Evolutionary conservation across 164 flowering plant species (phyloP).

Genomic region (Aristolochia californica): DNA sequence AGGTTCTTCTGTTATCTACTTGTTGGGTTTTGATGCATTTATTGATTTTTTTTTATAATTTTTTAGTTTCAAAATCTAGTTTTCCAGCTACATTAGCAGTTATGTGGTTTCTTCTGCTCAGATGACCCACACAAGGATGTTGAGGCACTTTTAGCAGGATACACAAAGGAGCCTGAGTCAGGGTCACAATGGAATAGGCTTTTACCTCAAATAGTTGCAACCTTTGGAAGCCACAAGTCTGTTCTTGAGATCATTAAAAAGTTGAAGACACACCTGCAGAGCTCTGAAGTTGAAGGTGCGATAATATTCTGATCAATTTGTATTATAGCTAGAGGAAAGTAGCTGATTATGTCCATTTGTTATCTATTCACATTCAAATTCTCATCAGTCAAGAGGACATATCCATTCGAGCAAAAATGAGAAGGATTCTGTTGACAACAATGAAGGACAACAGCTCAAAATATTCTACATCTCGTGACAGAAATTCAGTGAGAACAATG

Average conservation of each 20-base stretch:
- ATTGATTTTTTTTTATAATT: not conserved
- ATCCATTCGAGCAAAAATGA: not conserved
- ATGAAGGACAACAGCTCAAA: no score
- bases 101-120: constrained; percentile 33
- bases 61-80: no score
- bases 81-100: no score
- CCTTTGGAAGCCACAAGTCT: constrained; percentile 53
- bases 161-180: constrained; percentile 48
- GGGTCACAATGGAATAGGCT: constrained; percentile 54
- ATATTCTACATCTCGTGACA: no score
- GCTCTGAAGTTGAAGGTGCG: constrained; percentile 53
- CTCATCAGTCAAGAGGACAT: not conserved
- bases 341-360: not conserved
- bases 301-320: not conserved
- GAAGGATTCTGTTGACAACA: not conserved
- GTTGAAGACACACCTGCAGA: constrained; percentile 51
- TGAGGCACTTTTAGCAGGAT: constrained; percentile 34
- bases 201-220: constrained; percentile 60
- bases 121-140: constrained; percentile 67
- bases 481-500: no score
- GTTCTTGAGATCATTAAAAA: constrained; percentile 57
- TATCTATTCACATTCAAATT: not conserved
- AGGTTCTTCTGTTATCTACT: not conserved
- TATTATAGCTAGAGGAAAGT: no score
- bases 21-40: not conserved